Conservation (phyloP, 1,139 yeast species). For the Debaryomyces coudertii region DNA sequence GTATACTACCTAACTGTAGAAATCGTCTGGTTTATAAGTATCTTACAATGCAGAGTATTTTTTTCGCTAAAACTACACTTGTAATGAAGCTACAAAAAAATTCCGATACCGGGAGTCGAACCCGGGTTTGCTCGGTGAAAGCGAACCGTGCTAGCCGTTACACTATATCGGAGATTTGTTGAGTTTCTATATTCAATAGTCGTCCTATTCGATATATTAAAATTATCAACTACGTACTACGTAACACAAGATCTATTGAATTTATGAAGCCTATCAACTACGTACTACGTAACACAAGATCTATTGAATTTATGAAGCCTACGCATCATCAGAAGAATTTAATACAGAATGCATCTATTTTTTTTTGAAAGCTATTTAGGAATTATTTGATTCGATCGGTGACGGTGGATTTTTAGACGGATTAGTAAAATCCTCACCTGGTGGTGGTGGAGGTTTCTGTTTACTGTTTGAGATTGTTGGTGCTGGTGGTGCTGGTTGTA, state of each 20-base stretch:
- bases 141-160: constrained; percentile 85
- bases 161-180: constrained; percentile 64
- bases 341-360: constrained; percentile 4
- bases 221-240: too few species aligned
- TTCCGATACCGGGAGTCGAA: constrained; percentile 84
- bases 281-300: too few species aligned
- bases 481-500: constrained; percentile 19
- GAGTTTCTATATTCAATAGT: background rate
- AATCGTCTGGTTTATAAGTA: too few species aligned
- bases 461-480: background rate
- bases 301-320: too few species aligned
- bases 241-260: background rate
- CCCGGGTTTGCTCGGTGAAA: constrained; percentile 84
- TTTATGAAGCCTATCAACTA: background rate
- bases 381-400: background rate
- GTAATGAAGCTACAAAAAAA: constrained; percentile 23
- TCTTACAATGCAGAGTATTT: too few species aligned
- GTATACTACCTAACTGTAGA: background rate
- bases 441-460: constrained; percentile 12
- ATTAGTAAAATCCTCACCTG: background rate
- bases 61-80: background rate
- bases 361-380: background rate
- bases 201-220: background rate
- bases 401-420: constrained; percentile 9
- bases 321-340: too few species aligned